Conservation (phyloP, 148 eudicot species). For the Oxyria digyna region DNA sequence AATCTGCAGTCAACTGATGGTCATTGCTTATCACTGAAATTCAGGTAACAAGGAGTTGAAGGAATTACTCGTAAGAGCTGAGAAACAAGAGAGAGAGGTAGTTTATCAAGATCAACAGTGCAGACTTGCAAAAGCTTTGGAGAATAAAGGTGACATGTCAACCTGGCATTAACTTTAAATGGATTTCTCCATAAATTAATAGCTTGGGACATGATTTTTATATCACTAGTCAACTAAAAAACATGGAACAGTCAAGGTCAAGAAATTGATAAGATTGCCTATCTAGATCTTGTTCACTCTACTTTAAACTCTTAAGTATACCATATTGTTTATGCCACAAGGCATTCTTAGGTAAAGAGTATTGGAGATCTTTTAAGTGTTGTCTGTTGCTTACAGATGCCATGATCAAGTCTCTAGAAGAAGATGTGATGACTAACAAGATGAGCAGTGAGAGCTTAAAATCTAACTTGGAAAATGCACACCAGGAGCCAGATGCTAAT, state of each 20-base stretch:
- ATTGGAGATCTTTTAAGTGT: neutral
- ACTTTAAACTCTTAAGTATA: neutral
- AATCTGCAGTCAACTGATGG: too few species aligned
- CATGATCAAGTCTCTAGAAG: conserved; percentile 47
- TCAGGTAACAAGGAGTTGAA: conserved; percentile 56
- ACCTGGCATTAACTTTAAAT: neutral
- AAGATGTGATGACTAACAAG: conserved; percentile 33
- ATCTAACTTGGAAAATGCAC: conserved; percentile 37
- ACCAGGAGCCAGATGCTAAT: too few species aligned
- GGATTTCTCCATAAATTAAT: neutral
- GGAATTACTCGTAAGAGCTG: conserved; percentile 41
- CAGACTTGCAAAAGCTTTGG: conserved; percentile 29
- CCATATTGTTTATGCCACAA: neutral
- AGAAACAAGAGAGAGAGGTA: conserved; percentile 48
- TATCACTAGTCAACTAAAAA: neutral
- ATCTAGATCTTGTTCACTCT: neutral
- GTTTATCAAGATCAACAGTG: conserved; percentile 33
- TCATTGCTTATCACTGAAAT: conserved; percentile 7
- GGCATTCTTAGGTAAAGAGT: neutral
- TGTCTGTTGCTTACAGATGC: conserved; percentile 39
- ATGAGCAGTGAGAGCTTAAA: conserved; percentile 40
- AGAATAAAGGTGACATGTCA: conserved; percentile 56
- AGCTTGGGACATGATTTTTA: neutral
- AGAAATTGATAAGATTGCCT: neutral
- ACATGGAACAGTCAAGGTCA: neutral